Evolutionary conservation across 495 filamentous ascomycete genomes (phyloP), one percentile per base, ranked within the genome.

Genomic region (Melanomma pulvis-pyrius): DNA sequence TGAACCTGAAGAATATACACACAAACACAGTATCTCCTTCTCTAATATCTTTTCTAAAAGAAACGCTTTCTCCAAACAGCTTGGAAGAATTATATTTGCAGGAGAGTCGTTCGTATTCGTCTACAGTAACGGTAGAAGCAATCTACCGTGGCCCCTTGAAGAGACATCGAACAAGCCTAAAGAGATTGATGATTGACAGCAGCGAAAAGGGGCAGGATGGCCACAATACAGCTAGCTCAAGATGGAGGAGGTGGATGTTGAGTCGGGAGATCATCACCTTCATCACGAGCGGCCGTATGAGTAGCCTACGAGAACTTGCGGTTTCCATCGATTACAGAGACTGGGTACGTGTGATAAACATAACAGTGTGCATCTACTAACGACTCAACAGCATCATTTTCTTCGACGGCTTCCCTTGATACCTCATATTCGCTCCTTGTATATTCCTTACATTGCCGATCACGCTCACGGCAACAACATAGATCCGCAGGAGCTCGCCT

Each of bases 61-160:
- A 96, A 65, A 88, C 92, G 0, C 83, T 97, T 29, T 89, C 88
- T 26, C 93, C 93, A 1, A 90, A 98, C 74, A 89, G 86, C 1
- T 78, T 98, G 11, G 90, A 98, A 76, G 87, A 89, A 22, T 77
- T 97, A 19, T 93, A 92, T 72, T 74, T 98, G 52, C 92, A 96
- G 76, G 92, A 97, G 67, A 82, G 84, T 7, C 81, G 80, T 25
- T 77, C 76, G 9, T 82, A 85, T 60, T 73, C 81, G 19, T 84
- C 84, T 0, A 74, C 78, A 17, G 87, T 96, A 2, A 81, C 86
- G 5, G 82, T 94, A 50, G 88, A 92, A 44, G 79, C 83, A 7
- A 90, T 98, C 67, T 93, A 90, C 78, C 83, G 84, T 50, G 87
- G 88, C 19, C 83, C 90, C 11, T 74, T 97, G 30, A 87, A 87